Conservation (phyloP, 306 rosid genomes). For the Citrullus colocynthis region DNA sequence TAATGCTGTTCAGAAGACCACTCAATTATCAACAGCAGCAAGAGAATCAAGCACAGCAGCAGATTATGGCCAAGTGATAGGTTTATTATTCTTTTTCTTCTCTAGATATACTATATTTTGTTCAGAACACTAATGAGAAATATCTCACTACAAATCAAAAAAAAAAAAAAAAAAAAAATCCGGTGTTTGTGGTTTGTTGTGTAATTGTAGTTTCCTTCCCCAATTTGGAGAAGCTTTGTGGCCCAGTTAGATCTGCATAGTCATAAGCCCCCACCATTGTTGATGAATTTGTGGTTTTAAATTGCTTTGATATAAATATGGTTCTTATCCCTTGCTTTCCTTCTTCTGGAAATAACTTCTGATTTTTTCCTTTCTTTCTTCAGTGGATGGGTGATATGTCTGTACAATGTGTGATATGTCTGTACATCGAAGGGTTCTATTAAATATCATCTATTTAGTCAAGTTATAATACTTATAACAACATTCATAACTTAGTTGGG, state of each 20-base stretch:
- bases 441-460: too few relatives aligned
- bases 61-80: slow-evolving; percentile 42
- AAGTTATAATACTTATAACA: too few relatives aligned
- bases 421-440: too few relatives aligned
- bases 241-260: neutral
- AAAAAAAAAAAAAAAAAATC: neutral
- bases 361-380: too few relatives aligned
- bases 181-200: neutral
- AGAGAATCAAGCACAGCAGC: slow-evolving; percentile 65
- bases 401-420: too few relatives aligned
- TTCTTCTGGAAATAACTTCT: neutral
- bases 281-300: neutral
- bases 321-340: neutral
- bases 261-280: neutral
- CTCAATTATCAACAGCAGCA: slow-evolving; percentile 78
- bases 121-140: neutral
- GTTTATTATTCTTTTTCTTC: neutral
- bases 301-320: neutral
- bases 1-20: slow-evolving; percentile 97
- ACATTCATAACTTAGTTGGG: too few relatives aligned
- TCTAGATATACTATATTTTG: neutral
- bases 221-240: neutral
- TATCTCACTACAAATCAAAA: neutral
- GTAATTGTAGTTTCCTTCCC: neutral
- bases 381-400: too few relatives aligned